Conservation (phyloP, 2,329 filamentous ascomycete genomes). For the Xylaria sp. region DNA sequence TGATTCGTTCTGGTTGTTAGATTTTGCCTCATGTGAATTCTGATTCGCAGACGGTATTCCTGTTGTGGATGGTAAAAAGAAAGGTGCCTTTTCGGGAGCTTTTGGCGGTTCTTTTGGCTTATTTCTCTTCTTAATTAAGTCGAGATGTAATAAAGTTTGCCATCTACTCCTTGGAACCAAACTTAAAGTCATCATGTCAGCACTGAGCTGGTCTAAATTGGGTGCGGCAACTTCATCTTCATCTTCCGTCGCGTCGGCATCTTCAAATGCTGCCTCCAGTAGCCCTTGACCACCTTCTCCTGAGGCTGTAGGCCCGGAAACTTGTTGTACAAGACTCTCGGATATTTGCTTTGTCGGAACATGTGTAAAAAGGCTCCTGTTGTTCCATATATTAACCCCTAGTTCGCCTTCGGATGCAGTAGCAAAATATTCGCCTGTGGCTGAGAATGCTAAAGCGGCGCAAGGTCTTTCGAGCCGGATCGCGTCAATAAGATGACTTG, state of each 20-base stretch:
- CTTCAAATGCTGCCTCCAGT: slow-evolving; percentile 79
- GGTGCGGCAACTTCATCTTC: slow-evolving; percentile 67
- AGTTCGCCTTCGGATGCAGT: slow-evolving; percentile 84
- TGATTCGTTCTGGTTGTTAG: slow-evolving; percentile 56
- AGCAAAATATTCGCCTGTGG: slow-evolving; percentile 92
- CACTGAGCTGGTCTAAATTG: slow-evolving; percentile 79
- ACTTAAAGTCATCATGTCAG: slow-evolving; percentile 87
- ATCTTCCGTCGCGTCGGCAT: slow-evolving; percentile 59
- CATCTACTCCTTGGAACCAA: slow-evolving; percentile 90
- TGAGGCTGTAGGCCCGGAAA: slow-evolving; percentile 78
- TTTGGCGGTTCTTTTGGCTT: slow-evolving; percentile 94
- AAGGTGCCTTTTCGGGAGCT: slow-evolving; percentile 91
- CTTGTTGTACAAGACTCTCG: slow-evolving; percentile 75
- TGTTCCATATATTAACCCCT: slow-evolving; percentile 96
- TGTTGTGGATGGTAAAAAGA: slow-evolving; percentile 83
- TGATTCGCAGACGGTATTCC: slow-evolving; percentile 44
- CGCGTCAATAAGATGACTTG: slow-evolving; percentile 93
- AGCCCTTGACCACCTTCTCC: slow-evolving; percentile 83
- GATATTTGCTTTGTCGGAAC: slow-evolving; percentile 87
- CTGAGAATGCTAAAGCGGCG: slow-evolving; percentile 86
- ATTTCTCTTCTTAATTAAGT: slow-evolving; percentile 92
- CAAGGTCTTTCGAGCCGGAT: slow-evolving; percentile 83
- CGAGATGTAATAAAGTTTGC: slow-evolving; percentile 93
- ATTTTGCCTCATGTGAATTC: slow-evolving; percentile 44
- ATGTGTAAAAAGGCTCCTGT: slow-evolving; percentile 89